A percentile compares a stretch with the other conserved stretches of the same genome.
These are phyloP conservation scores for Elymus sibiricus DNA, from an alignment of 176 grass and related monocot genomes.

Conservation along the genomic window DNA sequence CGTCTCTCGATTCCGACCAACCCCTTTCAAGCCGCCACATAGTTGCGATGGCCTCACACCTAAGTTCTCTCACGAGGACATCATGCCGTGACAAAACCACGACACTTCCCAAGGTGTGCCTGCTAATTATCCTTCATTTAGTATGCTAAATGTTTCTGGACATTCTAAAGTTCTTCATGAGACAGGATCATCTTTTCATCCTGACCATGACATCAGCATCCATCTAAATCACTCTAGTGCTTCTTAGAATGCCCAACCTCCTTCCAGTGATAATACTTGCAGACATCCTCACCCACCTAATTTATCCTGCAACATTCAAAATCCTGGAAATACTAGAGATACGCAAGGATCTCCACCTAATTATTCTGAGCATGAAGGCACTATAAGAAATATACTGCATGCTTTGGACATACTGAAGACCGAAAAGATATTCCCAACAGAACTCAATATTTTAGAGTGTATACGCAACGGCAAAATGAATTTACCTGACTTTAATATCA, in stretches of 20 bases:
- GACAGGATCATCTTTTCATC: conserved; percentile 19
- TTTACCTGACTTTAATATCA: conserved; percentile 51
- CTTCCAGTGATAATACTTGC: conserved; percentile 32
- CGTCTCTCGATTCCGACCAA: too few relatives aligned
- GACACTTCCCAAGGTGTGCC: too few relatives aligned
- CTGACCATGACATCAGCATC: conserved; percentile 27
- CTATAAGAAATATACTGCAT: conserved; percentile 43
- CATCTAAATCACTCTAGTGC: conserved; percentile 32
- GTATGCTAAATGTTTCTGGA: conserved; percentile 30
- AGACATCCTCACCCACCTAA: conserved; percentile 16
- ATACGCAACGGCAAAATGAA: conserved; percentile 59
- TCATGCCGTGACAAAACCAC: too few relatives aligned
- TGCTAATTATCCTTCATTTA: conserved; percentile 17
- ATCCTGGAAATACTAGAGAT: conserved; percentile 17
- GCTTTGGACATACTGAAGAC: conserved; percentile 53
- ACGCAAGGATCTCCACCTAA: conserved; percentile 23
- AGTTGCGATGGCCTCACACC: too few relatives aligned
- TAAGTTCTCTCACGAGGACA: too few relatives aligned
- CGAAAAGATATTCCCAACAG: conserved; percentile 62
- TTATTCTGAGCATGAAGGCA: conserved; percentile 26
- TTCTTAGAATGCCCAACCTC: conserved; percentile 25
- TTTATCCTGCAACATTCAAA: conserved; percentile 16
- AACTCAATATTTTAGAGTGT: conserved; percentile 75
- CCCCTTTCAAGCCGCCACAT: too few relatives aligned
- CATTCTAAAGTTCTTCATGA: conserved; percentile 18